phyloP scores from a whole-genome alignment of 257 asterid genomes.

The Mentha longifolia region DNA sequence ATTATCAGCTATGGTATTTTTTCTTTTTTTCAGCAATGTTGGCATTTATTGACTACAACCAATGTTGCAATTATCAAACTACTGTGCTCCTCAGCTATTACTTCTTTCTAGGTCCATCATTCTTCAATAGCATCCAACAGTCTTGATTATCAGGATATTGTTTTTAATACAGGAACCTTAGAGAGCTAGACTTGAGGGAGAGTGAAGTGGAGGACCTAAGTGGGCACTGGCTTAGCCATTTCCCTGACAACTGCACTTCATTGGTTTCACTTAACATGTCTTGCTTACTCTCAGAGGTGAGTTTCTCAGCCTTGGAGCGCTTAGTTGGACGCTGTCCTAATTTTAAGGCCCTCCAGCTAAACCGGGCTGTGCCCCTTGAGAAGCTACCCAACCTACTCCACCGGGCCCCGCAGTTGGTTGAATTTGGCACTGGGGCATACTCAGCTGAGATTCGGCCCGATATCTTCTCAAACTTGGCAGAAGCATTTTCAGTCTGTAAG shows the following conservation, averaged over 20 bases:
- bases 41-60: too few relatives aligned
- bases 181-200: conserved; percentile 63
- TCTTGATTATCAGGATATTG: conserved; percentile 38
- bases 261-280: conserved; percentile 65
- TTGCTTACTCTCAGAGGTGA: conserved; percentile 58
- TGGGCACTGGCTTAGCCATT: conserved; percentile 70
- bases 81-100: conserved; percentile 35
- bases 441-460: conserved; percentile 59
- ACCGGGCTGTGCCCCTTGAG: conserved; percentile 64
- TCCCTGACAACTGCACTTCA: conserved; percentile 59
- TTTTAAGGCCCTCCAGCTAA: conserved; percentile 54
- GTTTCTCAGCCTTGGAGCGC: conserved; percentile 61
- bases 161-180: conserved; percentile 50
- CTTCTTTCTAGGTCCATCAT: neutral
- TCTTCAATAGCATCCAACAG: conserved; percentile 36
- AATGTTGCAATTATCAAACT: too few relatives aligned
- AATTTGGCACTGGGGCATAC: conserved; percentile 65
- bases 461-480: conserved; percentile 51
- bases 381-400: conserved; percentile 58
- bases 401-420: conserved; percentile 57
- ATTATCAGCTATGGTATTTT: too few relatives aligned
- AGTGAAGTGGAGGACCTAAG: conserved; percentile 64
- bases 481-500: conserved; percentile 56
- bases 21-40: too few relatives aligned
- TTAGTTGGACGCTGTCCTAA: conserved; percentile 63